phyloP scores from a whole-genome alignment of 2,329 filamentous ascomycete genomes.

The Iodosphaeria phyllophila region DNA sequence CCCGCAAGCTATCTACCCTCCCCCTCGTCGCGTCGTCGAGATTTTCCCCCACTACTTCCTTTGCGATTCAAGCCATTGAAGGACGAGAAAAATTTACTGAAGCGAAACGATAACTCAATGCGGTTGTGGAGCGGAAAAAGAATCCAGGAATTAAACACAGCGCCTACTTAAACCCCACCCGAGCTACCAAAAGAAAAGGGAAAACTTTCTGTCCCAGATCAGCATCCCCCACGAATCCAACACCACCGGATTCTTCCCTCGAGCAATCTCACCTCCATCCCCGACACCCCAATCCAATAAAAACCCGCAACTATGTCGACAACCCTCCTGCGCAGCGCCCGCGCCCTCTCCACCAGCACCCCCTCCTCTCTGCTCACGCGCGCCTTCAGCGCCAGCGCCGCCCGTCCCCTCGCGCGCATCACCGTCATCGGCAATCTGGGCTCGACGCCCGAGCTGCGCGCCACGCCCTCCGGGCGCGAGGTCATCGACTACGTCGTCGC shows the following conservation, averaged over 20 bases:
- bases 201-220: neutral
- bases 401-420: conserved; percentile 56
- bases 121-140: too few species aligned
- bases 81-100: too few species aligned
- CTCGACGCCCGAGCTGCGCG: conserved; percentile 54
- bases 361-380: conserved; percentile 34
- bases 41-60: too few species aligned
- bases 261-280: neutral
- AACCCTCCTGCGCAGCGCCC: conserved; percentile 25
- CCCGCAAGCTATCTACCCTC: too few species aligned
- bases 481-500: conserved; percentile 63
- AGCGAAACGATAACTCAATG: too few species aligned
- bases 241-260: neutral
- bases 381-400: conserved; percentile 56
- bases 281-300: neutral
- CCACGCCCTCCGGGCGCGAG: conserved; percentile 53
- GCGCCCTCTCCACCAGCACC: conserved; percentile 29
- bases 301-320: conserved; percentile 19
- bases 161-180: too few species aligned
- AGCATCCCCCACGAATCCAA: conserved; percentile 1
- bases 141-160: too few species aligned
- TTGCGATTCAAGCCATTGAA: too few species aligned
- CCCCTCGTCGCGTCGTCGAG: too few species aligned
- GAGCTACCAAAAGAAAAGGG: too few species aligned
- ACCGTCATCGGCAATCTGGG: conserved; percentile 74